A percentile compares a stretch with the other conserved stretches of the same genome.
These are phyloP conservation scores for Bondarzewia mesenterica DNA, from an alignment of 1,284 basidiomycete genomes.

Conservation along the genomic window DNA sequence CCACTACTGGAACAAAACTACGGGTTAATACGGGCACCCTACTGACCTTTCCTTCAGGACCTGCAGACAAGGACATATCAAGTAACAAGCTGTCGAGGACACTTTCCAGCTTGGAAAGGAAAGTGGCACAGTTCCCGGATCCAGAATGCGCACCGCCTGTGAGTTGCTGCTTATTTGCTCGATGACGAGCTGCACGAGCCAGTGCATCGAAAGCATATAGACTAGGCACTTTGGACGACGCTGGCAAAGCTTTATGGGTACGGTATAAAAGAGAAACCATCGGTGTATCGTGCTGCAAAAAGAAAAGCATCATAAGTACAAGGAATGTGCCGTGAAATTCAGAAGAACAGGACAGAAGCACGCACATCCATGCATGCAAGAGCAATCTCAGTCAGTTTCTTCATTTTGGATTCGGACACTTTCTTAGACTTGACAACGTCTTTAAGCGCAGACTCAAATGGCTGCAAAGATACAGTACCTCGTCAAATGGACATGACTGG, in stretches of 20 bases:
- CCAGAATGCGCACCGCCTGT: slow-evolving; percentile 44
- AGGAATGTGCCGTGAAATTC: neutral
- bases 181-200: slow-evolving; percentile 69
- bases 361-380: slow-evolving; percentile 64
- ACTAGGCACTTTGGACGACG: slow-evolving; percentile 67
- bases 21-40: slow-evolving; percentile 9
- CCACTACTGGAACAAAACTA: slow-evolving; percentile 3
- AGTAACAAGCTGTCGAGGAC: slow-evolving; percentile 78
- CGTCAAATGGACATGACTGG: neutral
- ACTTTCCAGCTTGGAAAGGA: slow-evolving; percentile 80
- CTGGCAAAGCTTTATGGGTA: slow-evolving; percentile 69
- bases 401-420: slow-evolving; percentile 79
- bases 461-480: slow-evolving; percentile 6
- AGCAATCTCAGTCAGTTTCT: slow-evolving; percentile 63
- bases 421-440: slow-evolving; percentile 75
- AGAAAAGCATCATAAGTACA: neutral
- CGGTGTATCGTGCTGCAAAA: slow-evolving; percentile 66
- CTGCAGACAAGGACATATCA: slow-evolving; percentile 63
- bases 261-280: slow-evolving; percentile 81
- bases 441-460: slow-evolving; percentile 70
- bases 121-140: slow-evolving; percentile 71
- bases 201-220: slow-evolving; percentile 89
- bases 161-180: slow-evolving; percentile 56
- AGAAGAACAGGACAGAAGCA: too few species aligned
- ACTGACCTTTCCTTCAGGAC: slow-evolving; percentile 79